Base-by-base conservation (phyloP, 2,329 filamentous ascomycete species). In the Colletotrichum scovillei region DNA sequence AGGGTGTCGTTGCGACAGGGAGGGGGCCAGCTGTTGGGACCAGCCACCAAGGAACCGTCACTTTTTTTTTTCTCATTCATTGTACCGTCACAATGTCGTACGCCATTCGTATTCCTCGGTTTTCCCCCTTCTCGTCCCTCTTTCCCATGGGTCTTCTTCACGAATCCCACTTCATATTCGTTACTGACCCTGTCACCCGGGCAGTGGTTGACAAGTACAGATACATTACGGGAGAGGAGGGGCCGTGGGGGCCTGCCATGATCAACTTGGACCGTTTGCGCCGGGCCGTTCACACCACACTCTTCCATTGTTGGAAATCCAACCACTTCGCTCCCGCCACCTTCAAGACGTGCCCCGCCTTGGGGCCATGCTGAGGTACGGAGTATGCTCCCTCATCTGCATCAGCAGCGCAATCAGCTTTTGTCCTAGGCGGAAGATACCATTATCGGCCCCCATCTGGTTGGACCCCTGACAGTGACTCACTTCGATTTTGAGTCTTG, bases 291-390 rank as follows among this genome's bases (percentile, higher is more conserved):
- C 32, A 59, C 46, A 46, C 59, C 32, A 35, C 32, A 35, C 52
- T 55, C 56, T 53, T 32, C 30, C 30, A 32, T 32, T 52, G 49
- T 57, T 63, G 28, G 46, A 63, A 66, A 67, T 42, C 38, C 69
- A 63, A 57, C 58, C 69, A 58, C 64, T 22, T 22, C 42, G 9
- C 42, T 69, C 52, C 69, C 65, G 58, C 59, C 28, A 57, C 42
- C 35, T 46, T 49, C 32, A 65, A 72, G 49, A 58, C 58, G 52
- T n/a, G 38, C 63, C 28, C 69, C 52, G 38, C 58, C 65, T 53
- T 66, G 52, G 52, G 65, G 58, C n/a, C 52, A 63, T 62, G 38
- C 38, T 42, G 14, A 42, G 38, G 38, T 26, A 26, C 26, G 26
- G 26, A 26, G 26, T 19, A 42, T 42, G 28, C 42, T 70, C 38